Percentiles rank a stretch among this genome's conserved stretches.
Evolutionary conservation across 768 basidiomycete genomes (phyloP).

Genomic region (Stropharia rugosoannulata): DNA sequence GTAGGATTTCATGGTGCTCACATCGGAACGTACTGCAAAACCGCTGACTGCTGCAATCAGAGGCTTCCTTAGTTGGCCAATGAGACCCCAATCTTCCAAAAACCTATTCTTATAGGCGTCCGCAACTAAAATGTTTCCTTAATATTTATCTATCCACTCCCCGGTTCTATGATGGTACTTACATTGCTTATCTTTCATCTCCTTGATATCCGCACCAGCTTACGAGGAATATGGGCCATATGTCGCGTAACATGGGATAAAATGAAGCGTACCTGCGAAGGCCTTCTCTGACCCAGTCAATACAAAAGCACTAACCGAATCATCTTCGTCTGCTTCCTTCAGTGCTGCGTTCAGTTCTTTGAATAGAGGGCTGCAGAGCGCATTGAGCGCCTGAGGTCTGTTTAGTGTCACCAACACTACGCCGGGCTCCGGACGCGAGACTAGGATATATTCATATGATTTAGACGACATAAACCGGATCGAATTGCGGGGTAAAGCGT

Average conservation of each 20-base stretch:
- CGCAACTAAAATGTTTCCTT: constrained; percentile 46
- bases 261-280: constrained; percentile 74
- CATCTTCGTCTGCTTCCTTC: constrained; percentile 67
- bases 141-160: background rate
- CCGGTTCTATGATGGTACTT: constrained; percentile 23
- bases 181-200: constrained; percentile 98
- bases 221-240: background rate
- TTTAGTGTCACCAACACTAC: constrained; percentile 86
- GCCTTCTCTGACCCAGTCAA: constrained; percentile 91
- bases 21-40: constrained; percentile 63
- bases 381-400: constrained; percentile 88
- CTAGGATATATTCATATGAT: constrained; percentile 64
- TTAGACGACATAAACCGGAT: constrained; percentile 50
- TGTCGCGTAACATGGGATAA: background rate
- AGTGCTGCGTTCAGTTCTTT: constrained; percentile 80
- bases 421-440: constrained; percentile 63
- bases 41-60: constrained; percentile 96
- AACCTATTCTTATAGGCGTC: constrained; percentile 88
- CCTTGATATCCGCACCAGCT: constrained; percentile 99
- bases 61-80: constrained; percentile 81
- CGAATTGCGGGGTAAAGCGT: constrained; percentile 8
- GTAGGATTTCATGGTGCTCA: background rate
- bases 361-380: constrained; percentile 80
- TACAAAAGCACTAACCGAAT: constrained; percentile 78
- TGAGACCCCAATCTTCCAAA: constrained; percentile 78